Base-by-base conservation (phyloP, 805 yeast species). In the Schizosaccharomyces osmophilus region DNA sequence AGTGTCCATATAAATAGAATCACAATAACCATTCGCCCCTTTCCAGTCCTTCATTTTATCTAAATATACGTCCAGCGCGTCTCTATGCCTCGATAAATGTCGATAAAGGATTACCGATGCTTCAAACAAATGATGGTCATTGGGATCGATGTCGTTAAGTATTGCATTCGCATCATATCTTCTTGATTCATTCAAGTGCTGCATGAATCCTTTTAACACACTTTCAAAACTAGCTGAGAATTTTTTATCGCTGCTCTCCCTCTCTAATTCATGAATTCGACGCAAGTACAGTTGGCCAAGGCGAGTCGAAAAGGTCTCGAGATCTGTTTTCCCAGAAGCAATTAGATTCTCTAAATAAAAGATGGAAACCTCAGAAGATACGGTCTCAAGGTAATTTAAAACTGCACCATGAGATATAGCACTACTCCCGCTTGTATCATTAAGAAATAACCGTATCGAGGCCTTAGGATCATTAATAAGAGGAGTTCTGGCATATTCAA, bases 381-480 rank as follows among this genome's bases (percentile, higher is more conserved):
- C 32, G 2, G 31, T 22, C 17, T 22, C 36, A 24, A 51, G 36
- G 36, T 51, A 51, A 6, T 51, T 29, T 24, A 51, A 51, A 15
- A 51, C 39, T 17, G 4, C 57, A 17, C 5, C 36, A 8, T 51
- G 76, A 64, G 85, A 78, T 61, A 83, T 77, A 15, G 79, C 73
- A 63, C 80, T 82, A 63, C 85, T 77, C 64, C 79, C 80, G 13
- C 78, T 75, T 0, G 84, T 74, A 61, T 83, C 84, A 62, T 79
- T 81, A 76, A 86, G 75, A 65, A 88, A 88, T 0, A 90, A 74
- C 24, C 72, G 70, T 63, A 62, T 69, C 66, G 78, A 78, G 67
- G 74, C 70, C 9, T 72, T 64, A 11, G 68, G 66, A 61, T 74
- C 72, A 5, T 67, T 62, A 13, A 68, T 66, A 51, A 84, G 70